Evolutionary conservation across 345 rosid genomes (phyloP), one percentile per base, ranked within the genome.

Genomic region (Syzygium aromaticum): DNA sequence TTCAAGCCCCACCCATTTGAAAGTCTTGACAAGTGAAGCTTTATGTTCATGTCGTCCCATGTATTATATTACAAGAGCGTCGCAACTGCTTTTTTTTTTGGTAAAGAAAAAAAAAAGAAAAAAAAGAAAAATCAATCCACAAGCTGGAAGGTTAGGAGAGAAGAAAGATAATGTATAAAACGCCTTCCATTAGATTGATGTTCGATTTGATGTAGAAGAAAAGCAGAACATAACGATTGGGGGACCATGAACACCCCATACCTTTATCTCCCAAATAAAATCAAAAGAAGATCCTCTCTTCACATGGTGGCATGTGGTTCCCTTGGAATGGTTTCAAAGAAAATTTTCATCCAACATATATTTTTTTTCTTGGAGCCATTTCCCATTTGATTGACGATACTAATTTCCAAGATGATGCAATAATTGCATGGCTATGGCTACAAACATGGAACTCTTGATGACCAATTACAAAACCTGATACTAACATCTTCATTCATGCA

Each of bases 261-360:
- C 88, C 86, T 82, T 61, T 73, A 52, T 73, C 56, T 86, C 82
- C 27, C 57, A 84, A 83, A 87, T 49, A 87, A 87, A 84, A 87
- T 83, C 86, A 63, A 56, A 84, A 87, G 49, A 84, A 84, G 77
- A 84, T 87, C 82, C 78, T 52, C 61, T 63, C 56, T 77, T 87
- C 88, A 87, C 88, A 87, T 87, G 88, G 88, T 84, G 78, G 85
- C 88, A 87, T 87, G 88, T 84, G 86, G 64, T 57, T 54, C 51
- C 33, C 51, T 21, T 84, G 82, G 54, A 57, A 46, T 57, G 54
- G 77, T 82, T 57, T 57, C 84, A 21, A 27, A 49, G 78, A 86
- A 57, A 67, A 33, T 33, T 52, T 73, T 52, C 33, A 67, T 77
- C 46, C 84, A 43, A 51, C 15, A 16, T 33, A 25, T 43, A 43